Evolutionary conservation across 441 rosid genomes (phyloP).

Genomic region (Gossypium lobatum): DNA sequence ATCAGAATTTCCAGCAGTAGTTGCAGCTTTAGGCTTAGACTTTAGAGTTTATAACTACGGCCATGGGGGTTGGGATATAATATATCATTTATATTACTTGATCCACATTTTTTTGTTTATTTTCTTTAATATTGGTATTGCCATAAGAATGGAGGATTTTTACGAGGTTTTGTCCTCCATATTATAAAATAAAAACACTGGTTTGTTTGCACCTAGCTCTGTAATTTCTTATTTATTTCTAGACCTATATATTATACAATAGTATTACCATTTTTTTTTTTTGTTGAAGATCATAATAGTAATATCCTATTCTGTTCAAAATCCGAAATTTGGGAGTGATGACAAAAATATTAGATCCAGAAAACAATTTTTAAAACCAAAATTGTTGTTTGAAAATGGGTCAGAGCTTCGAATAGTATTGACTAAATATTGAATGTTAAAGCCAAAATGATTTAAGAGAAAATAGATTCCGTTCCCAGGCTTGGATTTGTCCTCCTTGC

Average conservation of each 20-base stretch:
- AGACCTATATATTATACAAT: not conserved
- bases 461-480: no score
- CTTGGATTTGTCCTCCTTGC: no score
- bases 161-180: conserved; percentile 7
- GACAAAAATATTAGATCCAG: no score
- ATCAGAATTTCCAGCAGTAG: conserved; percentile 53
- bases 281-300: not conserved
- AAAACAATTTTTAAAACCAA: not conserved
- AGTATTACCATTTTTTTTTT: not conserved
- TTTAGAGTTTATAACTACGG: conserved; percentile 21
- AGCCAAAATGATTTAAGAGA: no score
- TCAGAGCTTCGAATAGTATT: not conserved
- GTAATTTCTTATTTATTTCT: not conserved
- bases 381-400: no score
- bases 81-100: not conserved
- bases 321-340: no score
- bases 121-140: not conserved
- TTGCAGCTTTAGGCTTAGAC: conserved; percentile 59
- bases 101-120: not conserved
- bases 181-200: not conserved
- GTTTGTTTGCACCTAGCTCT: not conserved
- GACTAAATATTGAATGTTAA: no score
- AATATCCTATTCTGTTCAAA: no score
- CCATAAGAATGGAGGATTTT: conserved; percentile 3
- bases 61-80: no score